Base-by-base conservation (phyloP, 768 basidiomycete genomes). In the Termitomyces sp. region DNA sequence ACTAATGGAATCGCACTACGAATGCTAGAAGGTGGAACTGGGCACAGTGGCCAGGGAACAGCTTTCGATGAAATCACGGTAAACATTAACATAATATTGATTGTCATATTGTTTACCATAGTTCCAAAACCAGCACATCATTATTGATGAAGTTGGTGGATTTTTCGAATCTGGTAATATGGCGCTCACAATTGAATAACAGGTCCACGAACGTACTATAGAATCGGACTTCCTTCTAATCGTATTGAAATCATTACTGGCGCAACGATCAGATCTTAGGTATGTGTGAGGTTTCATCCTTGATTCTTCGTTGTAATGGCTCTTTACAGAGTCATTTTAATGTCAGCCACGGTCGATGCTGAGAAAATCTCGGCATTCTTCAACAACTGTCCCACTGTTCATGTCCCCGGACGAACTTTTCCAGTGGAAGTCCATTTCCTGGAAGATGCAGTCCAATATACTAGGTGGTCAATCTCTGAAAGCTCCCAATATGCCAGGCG, bases 221-320 rank as follows among this genome's bases (percentile, higher is more conserved):
- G 96, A 99, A 68, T 95, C 93, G 0, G 96, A 98, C 70, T 99
- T 99, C 74, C 80, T 99, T 33, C 77, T 99, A 33, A 93, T 98
- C 62, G 92, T 98, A 5, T 78, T 99, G 54, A 94, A 92, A 71
- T 86, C 90, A 16, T 74, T 98, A 35, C 71, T 97, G 52, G 72
- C 79, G 55, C 83, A 87, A 61, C 81, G 92, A 26, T 81, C 86
- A 50, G 86, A 96, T 64, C 76, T 99, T n/a, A 95, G 91, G 94
- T 90, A 62, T 58, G 77, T 68, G 38, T 36, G 18, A 13, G 30
- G 11, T 40, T 46, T 47, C 20, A 52, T 20, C 18, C 20, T n/a
- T 38, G 16, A 58, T 33, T 50, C 26, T 43, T 44, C 33, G 41
- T 56, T 50, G 61, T 59, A 38, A 47, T 32, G 10, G 48, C 18